Base-by-base conservation (phyloP, 2,329 filamentous ascomycete species). In the Apiospora hydei region DNA sequence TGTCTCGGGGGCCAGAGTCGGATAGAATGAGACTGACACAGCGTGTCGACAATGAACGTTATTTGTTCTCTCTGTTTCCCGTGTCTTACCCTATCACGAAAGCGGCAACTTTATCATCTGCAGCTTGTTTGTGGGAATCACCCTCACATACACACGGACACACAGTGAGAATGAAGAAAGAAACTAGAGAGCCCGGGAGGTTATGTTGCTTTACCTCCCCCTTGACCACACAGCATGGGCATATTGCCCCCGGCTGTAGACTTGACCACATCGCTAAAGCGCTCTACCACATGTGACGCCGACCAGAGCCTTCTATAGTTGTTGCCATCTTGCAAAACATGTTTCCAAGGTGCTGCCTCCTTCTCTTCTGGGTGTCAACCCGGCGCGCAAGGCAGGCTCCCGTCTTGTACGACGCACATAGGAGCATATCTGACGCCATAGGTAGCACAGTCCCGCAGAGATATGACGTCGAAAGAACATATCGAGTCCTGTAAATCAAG, bases 361-460 rank as follows among this genome's bases (percentile, higher is more conserved):
- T 46, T 21, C 14, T 30, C 34, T 49, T 49, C 14, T 21, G 26
- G 26, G 43, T 68, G 30, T 49, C 67, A 18, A 69, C 26, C 14
- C 34, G 26, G n/a, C 21, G 57, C 57, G 10, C 34, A 64, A 69
- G 44, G 47, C 67, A 49, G 44, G 21, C n/a, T 34, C 44, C 67
- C 44, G 67, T 34, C 26, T 30, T n/a, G 24, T 24, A 26, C 26
- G n/a, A 69, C 67, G 16, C 16, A 38, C 16, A 38, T 24, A 34
- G 16, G 24, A 68, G 30, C 66, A 21, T 26, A 30, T 21, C 66
- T 34, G 66, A 68, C 66, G 67, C 8, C 67, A 69, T 38, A 6
- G 34, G 44, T 38, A 49, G 14, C 67, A 49, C 67, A 14, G 34
- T 21, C 13, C 30, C 3, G 18, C 18, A 64, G 10, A 64, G 34